These are phyloP conservation scores for Lactarius vividus DNA, from an alignment of 768 basidiomycete species.

Conservation along the genomic window DNA sequence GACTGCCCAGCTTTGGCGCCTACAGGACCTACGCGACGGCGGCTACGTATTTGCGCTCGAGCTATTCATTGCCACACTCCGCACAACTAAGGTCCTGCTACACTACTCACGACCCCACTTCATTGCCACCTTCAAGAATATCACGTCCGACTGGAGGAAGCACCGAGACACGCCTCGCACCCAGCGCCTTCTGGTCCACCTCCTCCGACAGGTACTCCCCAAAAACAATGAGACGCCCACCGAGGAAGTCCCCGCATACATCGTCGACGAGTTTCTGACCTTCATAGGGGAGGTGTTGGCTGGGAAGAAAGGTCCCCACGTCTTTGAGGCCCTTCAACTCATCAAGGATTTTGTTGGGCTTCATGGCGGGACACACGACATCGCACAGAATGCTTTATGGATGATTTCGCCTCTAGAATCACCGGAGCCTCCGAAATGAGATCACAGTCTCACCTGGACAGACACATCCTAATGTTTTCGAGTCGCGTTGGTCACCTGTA, in stretches of 20 bases:
- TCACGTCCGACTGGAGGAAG: constrained; percentile 10
- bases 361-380: neutral
- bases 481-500: no score
- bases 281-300: constrained; percentile 2
- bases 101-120: constrained; percentile 5
- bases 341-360: neutral
- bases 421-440: no score
- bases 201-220: constrained; percentile 32
- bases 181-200: constrained; percentile 30
- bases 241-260: neutral
- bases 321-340: neutral
- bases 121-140: constrained; percentile 2
- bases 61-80: constrained; percentile 10
- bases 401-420: no score
- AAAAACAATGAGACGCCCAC: no score
- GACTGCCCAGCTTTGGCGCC: constrained; percentile 9
- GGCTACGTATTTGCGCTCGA: constrained; percentile 15
- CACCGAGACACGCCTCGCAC: neutral
- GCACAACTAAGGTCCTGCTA: neutral
- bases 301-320: constrained; percentile 1
- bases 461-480: no score
- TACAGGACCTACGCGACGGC: constrained; percentile 16
- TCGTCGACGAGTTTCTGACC: constrained; percentile 4
- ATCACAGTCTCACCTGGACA: no score
- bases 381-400: no score